Evolutionary conservation across 2,329 filamentous ascomycete species (phyloP).

Genomic region (Colletotrichum viniferum): DNA sequence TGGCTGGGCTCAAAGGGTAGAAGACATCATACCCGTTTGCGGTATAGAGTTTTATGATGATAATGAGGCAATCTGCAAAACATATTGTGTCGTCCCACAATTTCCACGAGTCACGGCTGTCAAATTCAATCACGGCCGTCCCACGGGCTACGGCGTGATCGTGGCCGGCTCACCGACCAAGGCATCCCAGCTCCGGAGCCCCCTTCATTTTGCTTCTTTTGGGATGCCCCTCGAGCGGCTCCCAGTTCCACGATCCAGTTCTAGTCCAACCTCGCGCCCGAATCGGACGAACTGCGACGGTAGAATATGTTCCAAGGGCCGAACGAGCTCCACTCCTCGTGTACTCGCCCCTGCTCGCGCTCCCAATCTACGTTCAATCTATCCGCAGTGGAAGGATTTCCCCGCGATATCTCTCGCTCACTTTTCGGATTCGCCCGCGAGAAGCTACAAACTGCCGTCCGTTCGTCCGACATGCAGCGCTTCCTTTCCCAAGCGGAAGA

Average conservation of each 20-base stretch:
- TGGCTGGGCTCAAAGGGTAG: too few species aligned
- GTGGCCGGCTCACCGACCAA: background rate
- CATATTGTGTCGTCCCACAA: background rate
- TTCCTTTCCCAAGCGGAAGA: background rate
- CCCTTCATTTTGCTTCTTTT: background rate
- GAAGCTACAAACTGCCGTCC: background rate
- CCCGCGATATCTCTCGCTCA: background rate
- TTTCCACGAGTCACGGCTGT: slow-evolving; percentile 1
- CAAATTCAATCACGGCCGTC: background rate
- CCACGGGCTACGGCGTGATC: background rate
- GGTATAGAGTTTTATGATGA: background rate
- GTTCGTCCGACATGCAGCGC: slow-evolving; percentile 2
- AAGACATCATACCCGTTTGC: background rate
- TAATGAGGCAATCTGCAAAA: background rate
- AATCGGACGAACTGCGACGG: slow-evolving; percentile 9
- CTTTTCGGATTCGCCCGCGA: background rate
- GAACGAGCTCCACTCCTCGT: background rate
- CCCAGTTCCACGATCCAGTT: background rate
- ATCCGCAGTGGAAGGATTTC: background rate
- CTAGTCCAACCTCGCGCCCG: background rate
- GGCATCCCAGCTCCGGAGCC: background rate
- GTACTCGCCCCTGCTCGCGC: background rate
- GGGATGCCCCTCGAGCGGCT: background rate
- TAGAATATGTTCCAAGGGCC: background rate
- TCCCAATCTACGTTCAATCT: background rate